phyloP scores from a whole-genome alignment of 106 monocot species.

The Vanilla planifolia region DNA sequence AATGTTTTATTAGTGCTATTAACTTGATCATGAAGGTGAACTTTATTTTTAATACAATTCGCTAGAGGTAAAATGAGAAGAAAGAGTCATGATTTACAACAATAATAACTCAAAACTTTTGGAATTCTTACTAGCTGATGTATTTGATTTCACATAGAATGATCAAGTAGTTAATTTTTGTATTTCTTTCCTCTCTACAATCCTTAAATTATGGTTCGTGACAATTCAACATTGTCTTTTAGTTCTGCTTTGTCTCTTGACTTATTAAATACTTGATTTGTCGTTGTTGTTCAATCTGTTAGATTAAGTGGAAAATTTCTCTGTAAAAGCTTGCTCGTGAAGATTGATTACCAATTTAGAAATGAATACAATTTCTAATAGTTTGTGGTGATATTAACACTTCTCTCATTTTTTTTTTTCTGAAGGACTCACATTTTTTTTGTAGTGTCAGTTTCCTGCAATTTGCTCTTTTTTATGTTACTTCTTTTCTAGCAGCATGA shows the following conservation, averaged over 20 bases:
- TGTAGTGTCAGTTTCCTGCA: neutral
- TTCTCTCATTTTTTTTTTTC: neutral
- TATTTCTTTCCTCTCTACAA: neutral
- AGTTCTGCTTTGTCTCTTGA: too few species aligned
- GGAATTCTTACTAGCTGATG: too few species aligned
- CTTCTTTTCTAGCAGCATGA: neutral
- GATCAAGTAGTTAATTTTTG: too few species aligned
- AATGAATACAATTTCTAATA: neutral
- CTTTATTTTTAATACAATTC: too few species aligned
- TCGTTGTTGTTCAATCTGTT: neutral
- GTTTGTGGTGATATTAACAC: neutral
- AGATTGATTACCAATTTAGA: neutral
- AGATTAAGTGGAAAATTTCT: neutral
- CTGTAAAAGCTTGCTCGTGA: neutral
- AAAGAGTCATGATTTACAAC: too few species aligned
- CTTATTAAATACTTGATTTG: too few species aligned
- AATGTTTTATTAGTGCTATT: too few species aligned
- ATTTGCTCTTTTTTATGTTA: neutral
- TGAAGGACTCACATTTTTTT: neutral
- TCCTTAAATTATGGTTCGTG: neutral
- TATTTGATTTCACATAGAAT: too few species aligned
- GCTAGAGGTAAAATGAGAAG: too few species aligned
- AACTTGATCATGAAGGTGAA: too few species aligned
- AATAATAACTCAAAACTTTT: too few species aligned
- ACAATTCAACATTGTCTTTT: too few species aligned